These are phyloP conservation scores for Colletotrichum acutatum DNA, from an alignment of 2,329 filamentous ascomycete species.

Conservation along the genomic window DNA sequence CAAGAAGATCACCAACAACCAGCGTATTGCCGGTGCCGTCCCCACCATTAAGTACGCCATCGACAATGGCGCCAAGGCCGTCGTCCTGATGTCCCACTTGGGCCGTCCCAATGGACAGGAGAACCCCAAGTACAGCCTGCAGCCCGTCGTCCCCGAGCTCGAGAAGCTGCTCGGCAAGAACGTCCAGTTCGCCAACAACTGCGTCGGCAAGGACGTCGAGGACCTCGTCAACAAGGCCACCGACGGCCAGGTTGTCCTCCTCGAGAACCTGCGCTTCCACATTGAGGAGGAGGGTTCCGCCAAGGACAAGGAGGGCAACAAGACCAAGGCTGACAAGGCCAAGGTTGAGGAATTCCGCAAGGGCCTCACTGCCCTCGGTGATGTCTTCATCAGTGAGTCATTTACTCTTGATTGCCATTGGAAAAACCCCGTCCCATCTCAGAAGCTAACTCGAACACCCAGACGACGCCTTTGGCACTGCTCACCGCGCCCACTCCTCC, in stretches of 20 bases:
- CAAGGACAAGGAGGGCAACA: slow-evolving; percentile 95
- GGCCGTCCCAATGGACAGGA: slow-evolving; percentile 91
- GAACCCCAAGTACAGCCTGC: slow-evolving; percentile 94
- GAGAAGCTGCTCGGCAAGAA: slow-evolving; percentile 88
- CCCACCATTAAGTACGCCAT: slow-evolving; percentile 96
- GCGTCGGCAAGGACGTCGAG: slow-evolving; percentile 90
- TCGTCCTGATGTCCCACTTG: slow-evolving; percentile 98
- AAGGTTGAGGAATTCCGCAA: slow-evolving; percentile 95
- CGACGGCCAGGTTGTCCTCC: slow-evolving; percentile 84
- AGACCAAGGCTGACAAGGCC: slow-evolving; percentile 96
- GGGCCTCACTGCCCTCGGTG: slow-evolving; percentile 91
- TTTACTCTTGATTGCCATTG: slow-evolving; percentile 5
- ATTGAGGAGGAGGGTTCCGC: slow-evolving; percentile 96
- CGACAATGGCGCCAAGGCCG: slow-evolving; percentile 89
- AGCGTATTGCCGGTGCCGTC: slow-evolving; percentile 95
- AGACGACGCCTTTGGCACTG: slow-evolving; percentile 99
- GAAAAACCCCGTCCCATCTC: background rate
- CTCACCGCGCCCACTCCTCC: slow-evolving; percentile 97
- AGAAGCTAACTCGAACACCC: background rate
- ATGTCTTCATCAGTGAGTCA: slow-evolving; percentile 91
- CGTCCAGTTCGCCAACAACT: slow-evolving; percentile 91
- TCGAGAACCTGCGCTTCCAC: slow-evolving; percentile 99
- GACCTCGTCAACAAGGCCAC: slow-evolving; percentile 85
- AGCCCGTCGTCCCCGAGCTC: slow-evolving; percentile 90
- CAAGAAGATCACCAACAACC: slow-evolving; percentile 97